Evolutionary conservation across 805 yeast species (phyloP).

Genomic region (Monosporozyma aquatica): DNA sequence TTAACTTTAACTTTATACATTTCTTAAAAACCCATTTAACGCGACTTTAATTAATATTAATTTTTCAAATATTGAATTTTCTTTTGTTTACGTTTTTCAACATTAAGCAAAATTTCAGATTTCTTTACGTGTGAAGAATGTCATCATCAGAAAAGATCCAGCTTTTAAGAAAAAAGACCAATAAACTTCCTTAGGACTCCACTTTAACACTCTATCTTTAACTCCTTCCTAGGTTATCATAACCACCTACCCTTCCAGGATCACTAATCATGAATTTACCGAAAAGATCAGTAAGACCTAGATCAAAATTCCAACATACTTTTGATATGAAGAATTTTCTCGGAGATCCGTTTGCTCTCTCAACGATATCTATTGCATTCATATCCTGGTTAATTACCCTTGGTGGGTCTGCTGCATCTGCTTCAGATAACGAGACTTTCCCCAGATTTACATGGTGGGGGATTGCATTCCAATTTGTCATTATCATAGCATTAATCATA

Average conservation of each 20-base stretch:
- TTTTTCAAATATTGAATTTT: neutral
- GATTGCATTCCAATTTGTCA: slow-evolving; percentile 61
- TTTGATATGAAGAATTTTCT: slow-evolving; percentile 42
- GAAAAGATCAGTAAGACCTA: neutral
- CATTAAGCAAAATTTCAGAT: neutral
- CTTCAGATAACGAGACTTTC: slow-evolving; percentile 35
- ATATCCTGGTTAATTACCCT: slow-evolving; percentile 84
- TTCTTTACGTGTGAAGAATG: slow-evolving; percentile 2
- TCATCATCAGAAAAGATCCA: too few relatives aligned
- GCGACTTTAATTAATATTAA: neutral
- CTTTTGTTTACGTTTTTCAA: too few relatives aligned
- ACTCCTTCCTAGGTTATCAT: too few relatives aligned
- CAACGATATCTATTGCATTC: slow-evolving; percentile 64
- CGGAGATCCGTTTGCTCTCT: slow-evolving; percentile 81
- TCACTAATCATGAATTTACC: neutral
- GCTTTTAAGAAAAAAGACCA: too few relatives aligned
- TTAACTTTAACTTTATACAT: neutral
- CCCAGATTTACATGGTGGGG: slow-evolving; percentile 98
- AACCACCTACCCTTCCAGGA: neutral
- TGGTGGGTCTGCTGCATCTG: slow-evolving; percentile 70
- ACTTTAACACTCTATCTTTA: neutral
- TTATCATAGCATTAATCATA: slow-evolving; percentile 42
- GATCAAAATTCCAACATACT: slow-evolving; percentile 12
- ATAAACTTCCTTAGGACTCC: neutral
- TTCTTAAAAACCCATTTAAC: too few relatives aligned